phyloP scores from a whole-genome alignment of 1,139 yeast species.

The Debaryomyces coudertii region DNA sequence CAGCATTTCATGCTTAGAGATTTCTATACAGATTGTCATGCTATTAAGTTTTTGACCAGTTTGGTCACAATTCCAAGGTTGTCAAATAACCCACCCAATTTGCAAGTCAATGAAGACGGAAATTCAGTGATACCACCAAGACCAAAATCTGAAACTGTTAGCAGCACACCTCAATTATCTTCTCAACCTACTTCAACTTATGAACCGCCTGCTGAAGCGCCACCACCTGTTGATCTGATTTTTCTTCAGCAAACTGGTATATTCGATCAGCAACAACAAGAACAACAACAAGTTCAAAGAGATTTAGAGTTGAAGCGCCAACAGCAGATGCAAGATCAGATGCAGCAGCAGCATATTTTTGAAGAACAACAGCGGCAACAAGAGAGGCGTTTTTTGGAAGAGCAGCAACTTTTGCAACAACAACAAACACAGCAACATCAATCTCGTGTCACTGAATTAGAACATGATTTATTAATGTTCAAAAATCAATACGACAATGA shows the following conservation, averaged over 20 bases:
- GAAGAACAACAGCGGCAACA: slow-evolving; percentile 80
- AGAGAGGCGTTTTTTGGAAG: slow-evolving; percentile 43
- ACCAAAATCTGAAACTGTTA: slow-evolving; percentile 40
- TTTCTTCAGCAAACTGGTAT: slow-evolving; percentile 53
- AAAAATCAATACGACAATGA: slow-evolving; percentile 87
- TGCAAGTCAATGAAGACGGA: slow-evolving; percentile 53
- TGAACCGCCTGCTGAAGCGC: slow-evolving; percentile 31
- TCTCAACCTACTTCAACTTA: slow-evolving; percentile 39
- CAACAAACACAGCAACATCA: slow-evolving; percentile 79
- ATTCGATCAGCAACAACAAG: slow-evolving; percentile 54
- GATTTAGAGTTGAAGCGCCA: slow-evolving; percentile 52
- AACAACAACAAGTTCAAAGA: slow-evolving; percentile 72
- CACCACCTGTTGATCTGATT: slow-evolving; percentile 49
- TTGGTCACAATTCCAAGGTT: slow-evolving; percentile 86
- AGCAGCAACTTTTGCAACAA: slow-evolving; percentile 66
- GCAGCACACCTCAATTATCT: slow-evolving; percentile 29
- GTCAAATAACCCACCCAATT: slow-evolving; percentile 68
- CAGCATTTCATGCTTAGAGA: slow-evolving; percentile 82
- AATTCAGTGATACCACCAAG: slow-evolving; percentile 32
- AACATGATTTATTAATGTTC: slow-evolving; percentile 75
- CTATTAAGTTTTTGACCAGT: slow-evolving; percentile 79
- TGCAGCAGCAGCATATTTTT: slow-evolving; percentile 61
- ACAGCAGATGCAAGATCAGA: slow-evolving; percentile 50
- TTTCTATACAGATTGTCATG: slow-evolving; percentile 88
- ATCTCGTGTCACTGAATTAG: slow-evolving; percentile 79